Conservation (phyloP, 495 filamentous ascomycete genomes). For the Penicillium pulvis region DNA sequence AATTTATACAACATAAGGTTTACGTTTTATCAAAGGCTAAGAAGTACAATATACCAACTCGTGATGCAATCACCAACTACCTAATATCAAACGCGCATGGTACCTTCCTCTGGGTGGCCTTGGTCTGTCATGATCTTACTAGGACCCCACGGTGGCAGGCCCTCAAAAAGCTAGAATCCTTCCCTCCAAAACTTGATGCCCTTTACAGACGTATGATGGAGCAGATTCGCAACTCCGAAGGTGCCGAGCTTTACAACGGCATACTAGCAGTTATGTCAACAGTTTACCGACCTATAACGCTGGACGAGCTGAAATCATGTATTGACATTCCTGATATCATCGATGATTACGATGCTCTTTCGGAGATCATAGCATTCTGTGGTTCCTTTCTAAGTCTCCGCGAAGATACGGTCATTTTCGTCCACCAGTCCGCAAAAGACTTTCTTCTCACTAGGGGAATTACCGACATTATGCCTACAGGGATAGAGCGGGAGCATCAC, state of each 20-base stretch:
- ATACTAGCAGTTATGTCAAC: slow-evolving; percentile 1
- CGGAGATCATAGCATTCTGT: slow-evolving; percentile 2
- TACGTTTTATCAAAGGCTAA: not conserved
- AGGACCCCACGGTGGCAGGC: not conserved
- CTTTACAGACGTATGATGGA: slow-evolving; percentile 1
- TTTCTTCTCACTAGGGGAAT: not conserved
- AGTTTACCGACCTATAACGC: not conserved
- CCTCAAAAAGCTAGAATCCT: slow-evolving; percentile 1
- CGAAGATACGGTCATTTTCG: slow-evolving; percentile 2
- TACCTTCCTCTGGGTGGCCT: slow-evolving; percentile 7
- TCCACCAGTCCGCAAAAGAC: slow-evolving; percentile 13
- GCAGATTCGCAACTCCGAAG: slow-evolving; percentile 2
- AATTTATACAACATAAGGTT: slow-evolving; percentile 6
- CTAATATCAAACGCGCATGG: slow-evolving; percentile 27
- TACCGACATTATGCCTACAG: not conserved
- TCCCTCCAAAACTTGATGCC: slow-evolving; percentile 4
- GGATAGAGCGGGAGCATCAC: not conserved
- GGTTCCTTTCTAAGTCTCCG: slow-evolving; percentile 7
- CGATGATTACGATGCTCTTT: not conserved
- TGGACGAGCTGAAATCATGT: not conserved
- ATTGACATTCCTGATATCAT: not conserved
- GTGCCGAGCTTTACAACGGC: not conserved
- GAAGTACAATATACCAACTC: slow-evolving; percentile 25
- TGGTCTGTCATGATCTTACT: not conserved
- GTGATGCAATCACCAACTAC: slow-evolving; percentile 43